Conservation (phyloP, 2,329 filamentous ascomycete genomes). For the Geoglossum cookeanum region DNA sequence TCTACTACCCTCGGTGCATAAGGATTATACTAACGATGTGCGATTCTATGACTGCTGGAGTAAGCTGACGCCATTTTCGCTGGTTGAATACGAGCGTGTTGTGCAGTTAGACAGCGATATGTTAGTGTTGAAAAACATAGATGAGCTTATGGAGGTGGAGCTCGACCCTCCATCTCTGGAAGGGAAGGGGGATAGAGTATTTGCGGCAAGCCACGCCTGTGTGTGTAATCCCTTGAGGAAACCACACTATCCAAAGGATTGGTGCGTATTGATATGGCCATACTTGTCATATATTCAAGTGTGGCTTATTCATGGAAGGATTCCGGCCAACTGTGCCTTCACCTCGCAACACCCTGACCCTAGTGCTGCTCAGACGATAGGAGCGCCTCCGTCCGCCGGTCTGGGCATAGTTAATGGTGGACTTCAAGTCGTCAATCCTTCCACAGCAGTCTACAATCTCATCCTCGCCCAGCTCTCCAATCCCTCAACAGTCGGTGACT, state of each 20-base stretch:
- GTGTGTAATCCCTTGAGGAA: constrained; percentile 69
- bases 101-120: constrained; percentile 82
- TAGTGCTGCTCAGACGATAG: constrained; percentile 27
- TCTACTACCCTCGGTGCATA: constrained; percentile 44
- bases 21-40: constrained; percentile 56
- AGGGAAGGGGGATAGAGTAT: constrained; percentile 43
- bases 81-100: constrained; percentile 58
- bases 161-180: constrained; percentile 39
- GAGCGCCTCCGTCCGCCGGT: constrained; percentile 23
- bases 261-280: constrained; percentile 24
- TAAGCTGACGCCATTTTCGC: constrained; percentile 62
- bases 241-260: constrained; percentile 58
- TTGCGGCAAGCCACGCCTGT: constrained; percentile 70
- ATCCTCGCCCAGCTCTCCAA: constrained; percentile 33
- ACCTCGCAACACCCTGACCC: constrained; percentile 32
- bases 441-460: constrained; percentile 26
- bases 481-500: constrained; percentile 25
- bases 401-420: constrained; percentile 37
- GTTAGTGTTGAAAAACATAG: constrained; percentile 70
- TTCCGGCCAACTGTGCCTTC: constrained; percentile 37
- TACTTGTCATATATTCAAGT: neutral
- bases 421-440: constrained; percentile 37
- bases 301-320: constrained; percentile 14
- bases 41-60: constrained; percentile 85
- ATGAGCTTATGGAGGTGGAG: constrained; percentile 71